phyloP scores from a whole-genome alignment of 148 eudicot genomes.

The Bassia scoparia region DNA sequence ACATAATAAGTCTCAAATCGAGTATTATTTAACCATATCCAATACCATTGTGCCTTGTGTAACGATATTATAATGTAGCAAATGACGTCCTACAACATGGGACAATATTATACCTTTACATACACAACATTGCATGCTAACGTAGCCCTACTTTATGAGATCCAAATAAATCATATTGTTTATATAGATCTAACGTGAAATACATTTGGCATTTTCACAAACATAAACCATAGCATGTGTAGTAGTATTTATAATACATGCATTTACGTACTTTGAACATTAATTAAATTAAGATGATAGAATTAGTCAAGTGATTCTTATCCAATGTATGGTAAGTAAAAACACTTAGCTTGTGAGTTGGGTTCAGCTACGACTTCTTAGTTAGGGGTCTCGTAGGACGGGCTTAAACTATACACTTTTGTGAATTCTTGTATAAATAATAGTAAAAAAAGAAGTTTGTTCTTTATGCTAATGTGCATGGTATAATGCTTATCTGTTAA shows the following conservation, averaged over 20 bases:
- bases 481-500: no score
- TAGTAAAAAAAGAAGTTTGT: no score
- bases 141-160: slow-evolving; percentile 1
- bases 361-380: no score
- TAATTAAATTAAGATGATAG: background rate
- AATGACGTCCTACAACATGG: slow-evolving; percentile 12
- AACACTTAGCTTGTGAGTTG: no score
- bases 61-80: background rate
- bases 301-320: slow-evolving; percentile 2
- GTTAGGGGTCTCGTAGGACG: no score
- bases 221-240: background rate
- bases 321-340: background rate
- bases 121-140: slow-evolving; percentile 2
- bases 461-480: no score
- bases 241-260: background rate
- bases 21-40: background rate
- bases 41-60: background rate
- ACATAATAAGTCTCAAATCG: background rate
- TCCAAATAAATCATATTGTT: background rate
- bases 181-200: slow-evolving; percentile 18
- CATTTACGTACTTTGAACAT: background rate
- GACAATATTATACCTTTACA: background rate
- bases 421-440: no score
- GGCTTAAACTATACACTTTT: no score
- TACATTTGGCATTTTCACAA: background rate